Base-by-base conservation (phyloP, 352 stramenopile genomes). In the Phytophthora pseudosyringae region DNA sequence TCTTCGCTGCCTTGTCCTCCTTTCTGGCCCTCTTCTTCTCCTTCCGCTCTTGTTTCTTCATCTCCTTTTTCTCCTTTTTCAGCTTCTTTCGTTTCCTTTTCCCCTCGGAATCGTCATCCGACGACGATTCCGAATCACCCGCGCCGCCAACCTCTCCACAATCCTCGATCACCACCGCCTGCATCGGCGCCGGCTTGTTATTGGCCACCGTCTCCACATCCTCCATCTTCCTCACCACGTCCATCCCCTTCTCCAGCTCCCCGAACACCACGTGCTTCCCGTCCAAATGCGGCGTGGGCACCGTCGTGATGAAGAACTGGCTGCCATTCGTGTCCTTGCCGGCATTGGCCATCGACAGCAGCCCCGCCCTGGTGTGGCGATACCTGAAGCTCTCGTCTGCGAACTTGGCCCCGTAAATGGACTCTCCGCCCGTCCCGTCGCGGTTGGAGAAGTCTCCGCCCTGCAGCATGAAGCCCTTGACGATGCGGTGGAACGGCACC, bases 231-330 rank as follows among this genome's bases (percentile, higher is more conserved):
- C 63, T 69, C 51, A 95, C 76, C 40, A 93, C 73, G 10, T 90
- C 65, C 75, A 90, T 87, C 0, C 89, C 90, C 97, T 62, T 98
- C 91, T 16, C 98, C 98, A 99, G 97, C 59, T 98, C 91, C 12
- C 97, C 97, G 77, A 99, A 99, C n/a, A 99, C 97, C 15, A 99
- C 97, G 80, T 99, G 98, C 76, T 99, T 99, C 28, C 93, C 90
- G 76, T 99, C 96, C 31, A 99, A 79, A 67, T 99, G 97, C 5
- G 96, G 94, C 10, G 96, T 98, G 28, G 90, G 69, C 39, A 78
- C 78, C 0, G 83, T 89, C 56, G 82, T 93, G 61, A 94, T 91
- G 80, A 93, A 94, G 67, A 94, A 94, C 73, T 94, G 86, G 49
- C 78, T 90, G 31, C 86, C 85, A 46, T 94, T 94, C 3, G 86